A percentile compares a stretch with the other conserved stretches of the same genome.
Evolutionary conservation across 805 yeast species (phyloP).

Genomic region (Kregervanrija delftensis): DNA sequence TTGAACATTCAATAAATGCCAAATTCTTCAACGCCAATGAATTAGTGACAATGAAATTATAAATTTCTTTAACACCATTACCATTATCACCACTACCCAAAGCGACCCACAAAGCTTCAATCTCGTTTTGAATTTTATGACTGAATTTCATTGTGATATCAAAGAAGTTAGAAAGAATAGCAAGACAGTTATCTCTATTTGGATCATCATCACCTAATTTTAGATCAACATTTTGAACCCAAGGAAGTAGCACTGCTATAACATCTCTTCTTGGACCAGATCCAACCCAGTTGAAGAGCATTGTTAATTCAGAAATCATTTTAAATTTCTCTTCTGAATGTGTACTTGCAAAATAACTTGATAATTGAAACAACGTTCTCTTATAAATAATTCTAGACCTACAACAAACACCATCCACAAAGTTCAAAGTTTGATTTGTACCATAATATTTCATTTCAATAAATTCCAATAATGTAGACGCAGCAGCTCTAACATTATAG

Average conservation of each 20-base stretch:
- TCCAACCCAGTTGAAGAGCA: conserved; percentile 56
- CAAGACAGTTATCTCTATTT: conserved; percentile 34
- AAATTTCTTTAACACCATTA: conserved; percentile 57
- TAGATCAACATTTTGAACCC: conserved; percentile 83
- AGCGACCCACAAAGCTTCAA: conserved; percentile 94
- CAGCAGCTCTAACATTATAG: conserved; percentile 59
- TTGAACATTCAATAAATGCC: conserved; percentile 65
- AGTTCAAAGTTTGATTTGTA: conserved; percentile 47
- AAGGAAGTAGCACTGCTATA: conserved; percentile 75
- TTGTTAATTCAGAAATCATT: conserved; percentile 66
- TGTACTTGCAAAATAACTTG: conserved; percentile 59
- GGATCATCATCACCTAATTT: conserved; percentile 27
- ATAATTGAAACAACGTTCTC: conserved; percentile 73
- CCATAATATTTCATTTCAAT: conserved; percentile 57
- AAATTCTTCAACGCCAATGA: conserved; percentile 68
- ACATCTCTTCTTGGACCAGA: conserved; percentile 67
- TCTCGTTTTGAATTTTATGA: conserved; percentile 71
- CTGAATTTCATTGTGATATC: conserved; percentile 80
- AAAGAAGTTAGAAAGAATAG: conserved; percentile 75
- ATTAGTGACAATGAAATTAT: conserved; percentile 61
- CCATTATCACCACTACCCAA: conserved; percentile 69
- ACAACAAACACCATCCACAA: conserved; percentile 65
- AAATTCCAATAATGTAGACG: conserved; percentile 61
- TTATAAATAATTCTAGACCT: conserved; percentile 79
- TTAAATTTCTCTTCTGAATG: conserved; percentile 54